Base-by-base conservation (phyloP, 208 protist species). In the Jaenimonas drosophilae region DNA sequence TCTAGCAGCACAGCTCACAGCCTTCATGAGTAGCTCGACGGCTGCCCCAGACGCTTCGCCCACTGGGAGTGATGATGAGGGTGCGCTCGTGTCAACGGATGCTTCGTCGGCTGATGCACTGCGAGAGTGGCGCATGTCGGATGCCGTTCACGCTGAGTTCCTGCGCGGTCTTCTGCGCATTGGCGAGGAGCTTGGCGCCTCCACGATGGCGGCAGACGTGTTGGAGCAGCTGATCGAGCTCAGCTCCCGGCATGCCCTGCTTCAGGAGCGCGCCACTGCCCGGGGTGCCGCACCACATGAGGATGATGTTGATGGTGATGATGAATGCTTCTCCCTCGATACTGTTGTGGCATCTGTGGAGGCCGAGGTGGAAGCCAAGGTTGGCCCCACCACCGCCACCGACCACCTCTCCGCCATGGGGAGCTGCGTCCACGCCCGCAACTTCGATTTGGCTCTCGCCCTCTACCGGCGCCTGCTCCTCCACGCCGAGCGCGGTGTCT, bases 391-490 rank as follows among this genome's bases (percentile, higher is more conserved):
- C 23, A 46, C 61, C 1, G 76, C 77, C 6, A 25, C 57, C 24
- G 78, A 91, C 44, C 78, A 91, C 47, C 50, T 91, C 36, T 49
- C 44, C 7, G 74, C 83, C 5, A 86, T 91, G 49, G 25, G 72
- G 16, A 78, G 78, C 56, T 91, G 77, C 39, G 59, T 51, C 26
- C 34, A 25, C 28, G 56, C 56, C 17, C 63, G 77, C 7, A 54
- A 77, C 23, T 91, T 91, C 47, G 62, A 64, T 49, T 55, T 76
- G 24, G 59, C 83, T 2, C 51, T 73, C 36, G 70, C 70, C 14
- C 72, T 91, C 39, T 88, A 84, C 64, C 63, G 49, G 20, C 77
- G 78, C 3, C 70, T 88, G n/a, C 48, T 79, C 27, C 68, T 71
- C 46, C 69, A 83, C 34, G 64, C 68, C 4, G 45, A 64, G 33